Percentiles rank a stretch among this genome's conserved stretches.
Conservation (phyloP, 225 moss, liverwort and hornwort species). For the Marchantia paleacea region DNA sequence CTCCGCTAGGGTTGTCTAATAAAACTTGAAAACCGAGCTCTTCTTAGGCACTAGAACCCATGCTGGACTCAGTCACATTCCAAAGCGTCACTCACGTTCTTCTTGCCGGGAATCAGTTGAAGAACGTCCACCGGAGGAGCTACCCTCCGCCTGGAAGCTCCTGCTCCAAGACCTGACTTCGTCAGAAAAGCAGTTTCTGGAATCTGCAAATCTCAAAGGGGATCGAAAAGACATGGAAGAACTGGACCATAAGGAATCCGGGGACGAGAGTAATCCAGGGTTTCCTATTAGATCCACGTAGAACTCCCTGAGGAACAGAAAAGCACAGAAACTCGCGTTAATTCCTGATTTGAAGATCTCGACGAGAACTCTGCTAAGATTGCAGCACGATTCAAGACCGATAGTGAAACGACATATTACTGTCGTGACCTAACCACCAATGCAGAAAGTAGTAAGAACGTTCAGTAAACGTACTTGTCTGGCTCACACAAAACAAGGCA, state of each 20-base stretch:
- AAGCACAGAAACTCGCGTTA: neutral
- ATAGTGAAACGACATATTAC: no score
- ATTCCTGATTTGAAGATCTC: no score
- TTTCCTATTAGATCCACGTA: constrained; percentile 49
- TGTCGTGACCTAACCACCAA: no score
- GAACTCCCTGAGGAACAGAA: constrained; percentile 40
- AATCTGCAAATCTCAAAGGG: constrained; percentile 45
- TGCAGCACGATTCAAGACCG: no score
- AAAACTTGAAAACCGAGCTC: neutral
- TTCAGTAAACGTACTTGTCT: constrained; percentile 39
- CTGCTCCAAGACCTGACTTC: constrained; percentile 43
- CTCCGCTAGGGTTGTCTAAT: neutral
- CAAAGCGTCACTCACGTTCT: constrained; percentile 9
- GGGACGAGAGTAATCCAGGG: constrained; percentile 42
- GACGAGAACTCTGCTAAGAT: no score
- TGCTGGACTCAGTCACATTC: neutral
- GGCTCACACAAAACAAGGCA: constrained; percentile 53
- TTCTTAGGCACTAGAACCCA: neutral
- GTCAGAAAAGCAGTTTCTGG: constrained; percentile 27
- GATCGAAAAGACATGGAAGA: constrained; percentile 42
- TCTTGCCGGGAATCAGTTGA: constrained; percentile 10
- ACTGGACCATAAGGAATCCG: constrained; percentile 43
- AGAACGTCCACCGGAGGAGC: constrained; percentile 25
- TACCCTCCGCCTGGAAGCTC: constrained; percentile 19
- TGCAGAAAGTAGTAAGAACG: no score